Base-by-base conservation (phyloP, 805 yeast species). In the Lachancea sp. region DNA sequence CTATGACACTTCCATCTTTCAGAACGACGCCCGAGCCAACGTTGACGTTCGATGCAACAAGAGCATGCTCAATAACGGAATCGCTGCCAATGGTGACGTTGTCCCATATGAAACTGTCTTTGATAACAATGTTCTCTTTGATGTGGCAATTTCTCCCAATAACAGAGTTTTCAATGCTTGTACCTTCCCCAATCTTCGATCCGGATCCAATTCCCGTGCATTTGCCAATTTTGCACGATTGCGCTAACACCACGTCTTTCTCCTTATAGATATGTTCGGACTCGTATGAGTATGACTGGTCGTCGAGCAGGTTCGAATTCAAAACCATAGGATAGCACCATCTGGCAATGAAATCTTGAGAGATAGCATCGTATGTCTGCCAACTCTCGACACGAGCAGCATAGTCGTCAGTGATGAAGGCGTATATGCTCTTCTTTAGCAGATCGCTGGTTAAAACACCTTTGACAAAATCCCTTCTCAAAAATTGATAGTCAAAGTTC, bases 351-450 rank as follows among this genome's bases (percentile, higher is more conserved):
- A 90, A 78, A 62, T 93, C 98, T 64, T 86, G 93, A 13, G 95
- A 78, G 13, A 93, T 80, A 10, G 95, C 90, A 61, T 85, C 91
- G 64, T 90, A 93, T 0, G 98, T 88, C 59, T 86, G 86, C 82
- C 93, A 83, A 60, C 91, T 84, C 59, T 90, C 95, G n/a, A 88
- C 98, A 60, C 99, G 78, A 1, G 95, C 93, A 25, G 96, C 96
- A 59, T 89, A 90, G 48, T 84, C 82, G 44, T 79, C 82, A 16
- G 93, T 77, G 37, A 90, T 78, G 59, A 87, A 89, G 0, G 95
- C 88, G 64, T 91, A 91, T 26, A 93, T 85, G 45, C 90, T 85
- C 62, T 93, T 91, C 52, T 89, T 90, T 55, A 93, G 71, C 55
- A 93, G 75, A 65, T 93, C 99, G 42, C 95, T 83, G 13, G 93